Conservation (phyloP, 176 grass and related monocot species). For the Triticum monococcum region DNA sequence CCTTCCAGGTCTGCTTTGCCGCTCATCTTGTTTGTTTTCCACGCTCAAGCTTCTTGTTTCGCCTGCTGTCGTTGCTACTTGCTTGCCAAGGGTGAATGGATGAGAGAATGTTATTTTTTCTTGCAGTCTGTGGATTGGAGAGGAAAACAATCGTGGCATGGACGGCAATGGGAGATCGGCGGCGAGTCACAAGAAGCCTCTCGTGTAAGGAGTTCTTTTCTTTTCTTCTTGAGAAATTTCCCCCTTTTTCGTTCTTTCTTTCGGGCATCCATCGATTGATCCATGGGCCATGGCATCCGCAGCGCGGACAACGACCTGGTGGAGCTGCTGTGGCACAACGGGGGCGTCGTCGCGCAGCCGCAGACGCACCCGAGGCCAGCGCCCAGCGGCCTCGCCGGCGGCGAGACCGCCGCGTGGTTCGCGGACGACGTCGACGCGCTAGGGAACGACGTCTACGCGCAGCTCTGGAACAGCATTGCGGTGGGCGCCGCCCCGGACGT, state of each 20-base stretch:
- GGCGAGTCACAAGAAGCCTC: conserved; percentile 33
- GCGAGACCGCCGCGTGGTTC: conserved; percentile 71
- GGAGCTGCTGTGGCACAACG: conserved; percentile 91
- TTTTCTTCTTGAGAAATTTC: neutral
- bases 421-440: conserved; percentile 64
- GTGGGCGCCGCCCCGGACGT: neutral
- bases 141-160: conserved; percentile 6
- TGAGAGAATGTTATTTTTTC: neutral
- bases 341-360: conserved; percentile 59
- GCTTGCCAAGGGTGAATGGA: neutral
- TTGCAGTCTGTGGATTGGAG: neutral
- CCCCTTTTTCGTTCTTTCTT: neutral
- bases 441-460: conserved; percentile 75
- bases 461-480: conserved; percentile 72
- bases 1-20: conserved; percentile 9
- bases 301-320: conserved; percentile 63
- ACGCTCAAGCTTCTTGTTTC: neutral
- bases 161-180: conserved; percentile 40
- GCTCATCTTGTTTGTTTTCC: conserved; percentile 19
- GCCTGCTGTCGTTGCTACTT: neutral
- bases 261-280: neutral
- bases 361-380: conserved; percentile 49
- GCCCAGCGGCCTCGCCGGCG: conserved; percentile 38
- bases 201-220: conserved; percentile 11
- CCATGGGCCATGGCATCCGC: conserved; percentile 22